A percentile compares a stretch with the other conserved stretches of the same genome.
phyloP scores from a whole-genome alignment of 164 flowering plant species.

The Berberis thunbergii region DNA sequence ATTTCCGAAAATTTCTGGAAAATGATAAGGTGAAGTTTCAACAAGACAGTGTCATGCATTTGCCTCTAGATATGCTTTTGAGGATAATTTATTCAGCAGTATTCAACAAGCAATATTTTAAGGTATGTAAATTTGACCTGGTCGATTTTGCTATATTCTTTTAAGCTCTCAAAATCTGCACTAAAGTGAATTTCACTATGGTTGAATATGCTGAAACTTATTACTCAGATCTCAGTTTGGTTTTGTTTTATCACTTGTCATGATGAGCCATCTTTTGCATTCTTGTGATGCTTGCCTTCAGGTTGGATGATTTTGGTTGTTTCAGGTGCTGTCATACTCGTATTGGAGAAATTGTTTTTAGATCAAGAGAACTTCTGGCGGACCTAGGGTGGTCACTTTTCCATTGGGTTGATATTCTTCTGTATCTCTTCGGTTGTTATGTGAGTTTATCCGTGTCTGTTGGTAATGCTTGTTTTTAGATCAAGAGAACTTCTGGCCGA shows the following conservation, averaged over 20 bases:
- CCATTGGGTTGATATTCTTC: slow-evolving; percentile 59
- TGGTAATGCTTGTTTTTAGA: too few species aligned
- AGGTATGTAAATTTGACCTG: slow-evolving; percentile 34
- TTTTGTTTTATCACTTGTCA: slow-evolving; percentile 19
- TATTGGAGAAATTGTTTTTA: slow-evolving; percentile 60
- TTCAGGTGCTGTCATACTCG: slow-evolving; percentile 46
- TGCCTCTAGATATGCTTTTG: slow-evolving; percentile 59
- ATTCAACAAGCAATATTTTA: slow-evolving; percentile 71
- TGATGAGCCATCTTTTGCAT: slow-evolving; percentile 62
- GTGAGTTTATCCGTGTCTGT: slow-evolving; percentile 29
- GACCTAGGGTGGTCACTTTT: slow-evolving; percentile 57
- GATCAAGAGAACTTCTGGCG: slow-evolving; percentile 63
- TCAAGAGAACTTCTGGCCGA: too few species aligned
- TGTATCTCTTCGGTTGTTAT: slow-evolving; percentile 52
- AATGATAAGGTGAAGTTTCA: background rate
- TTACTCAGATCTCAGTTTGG: background rate
- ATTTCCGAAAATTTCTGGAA: too few species aligned
- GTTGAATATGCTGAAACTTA: too few species aligned
- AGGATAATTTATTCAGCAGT: slow-evolving; percentile 74
- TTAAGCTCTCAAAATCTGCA: background rate
- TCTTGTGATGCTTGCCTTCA: slow-evolving; percentile 60
- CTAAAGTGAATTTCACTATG: background rate
- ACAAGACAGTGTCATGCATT: too few species aligned
- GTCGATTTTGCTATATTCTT: background rate
- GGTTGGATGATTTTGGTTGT: slow-evolving; percentile 58